These are phyloP conservation scores for Nicotiana obtusifolia DNA, from an alignment of 257 asterid species.

Conservation along the genomic window DNA sequence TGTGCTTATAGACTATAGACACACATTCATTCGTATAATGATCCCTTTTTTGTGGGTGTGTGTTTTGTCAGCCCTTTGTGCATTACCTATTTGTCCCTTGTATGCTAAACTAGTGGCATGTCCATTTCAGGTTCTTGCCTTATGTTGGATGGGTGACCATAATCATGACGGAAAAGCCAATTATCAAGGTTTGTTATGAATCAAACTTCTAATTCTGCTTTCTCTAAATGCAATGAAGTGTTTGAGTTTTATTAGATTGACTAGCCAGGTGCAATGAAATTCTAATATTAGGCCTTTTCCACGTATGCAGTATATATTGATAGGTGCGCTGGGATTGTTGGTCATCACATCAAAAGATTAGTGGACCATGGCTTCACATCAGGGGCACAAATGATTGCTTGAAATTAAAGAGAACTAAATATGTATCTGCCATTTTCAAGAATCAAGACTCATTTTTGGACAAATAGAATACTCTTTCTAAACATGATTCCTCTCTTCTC, in stretches of 20 bases:
- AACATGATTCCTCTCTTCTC: not conserved
- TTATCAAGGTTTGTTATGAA: slow-evolving; percentile 64
- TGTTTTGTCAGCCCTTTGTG: not conserved
- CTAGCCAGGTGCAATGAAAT: not conserved
- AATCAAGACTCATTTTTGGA: slow-evolving; percentile 3
- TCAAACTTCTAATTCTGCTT: not conserved
- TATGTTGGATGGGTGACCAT: slow-evolving; percentile 99
- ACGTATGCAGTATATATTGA: slow-evolving; percentile 70
- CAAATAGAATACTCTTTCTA: not conserved
- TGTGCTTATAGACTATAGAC: too few relatives aligned
- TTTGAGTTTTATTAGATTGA: not conserved
- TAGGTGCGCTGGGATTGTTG: slow-evolving; percentile 87
- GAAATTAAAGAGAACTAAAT: not conserved
- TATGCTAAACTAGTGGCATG: not conserved
- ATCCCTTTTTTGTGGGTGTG: too few relatives aligned
- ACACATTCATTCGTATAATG: too few relatives aligned
- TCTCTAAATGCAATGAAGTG: not conserved
- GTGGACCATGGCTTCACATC: not conserved
- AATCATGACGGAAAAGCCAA: slow-evolving; percentile 97
- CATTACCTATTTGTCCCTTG: not conserved
- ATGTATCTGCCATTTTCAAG: slow-evolving; percentile 2
- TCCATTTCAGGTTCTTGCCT: slow-evolving; percentile 72
- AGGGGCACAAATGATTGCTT: not conserved
- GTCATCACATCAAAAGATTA: slow-evolving; percentile 92
- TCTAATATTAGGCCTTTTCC: slow-evolving; percentile 4